Evolutionary conservation across 2,329 filamentous ascomycete genomes (phyloP).

Genomic region (Ceratocystis albifundus): DNA sequence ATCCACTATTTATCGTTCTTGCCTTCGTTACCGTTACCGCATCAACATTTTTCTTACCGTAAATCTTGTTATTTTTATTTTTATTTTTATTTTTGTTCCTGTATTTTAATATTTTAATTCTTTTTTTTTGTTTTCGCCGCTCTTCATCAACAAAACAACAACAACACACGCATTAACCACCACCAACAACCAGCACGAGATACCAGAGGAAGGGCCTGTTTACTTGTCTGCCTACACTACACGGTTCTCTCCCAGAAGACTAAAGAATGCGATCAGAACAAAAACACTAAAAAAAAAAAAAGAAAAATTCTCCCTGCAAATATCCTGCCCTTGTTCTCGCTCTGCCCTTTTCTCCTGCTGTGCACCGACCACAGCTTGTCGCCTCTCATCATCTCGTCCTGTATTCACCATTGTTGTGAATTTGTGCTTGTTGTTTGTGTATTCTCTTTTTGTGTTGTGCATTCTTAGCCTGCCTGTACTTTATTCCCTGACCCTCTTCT

Average conservation of each 20-base stretch:
- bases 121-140: no score
- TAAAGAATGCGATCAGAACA: no score
- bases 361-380: neutral
- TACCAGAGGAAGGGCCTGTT: no score
- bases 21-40: slow-evolving; percentile 22
- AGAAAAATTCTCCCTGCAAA: neutral
- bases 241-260: no score
- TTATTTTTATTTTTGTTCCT: no score
- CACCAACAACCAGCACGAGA: neutral
- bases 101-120: no score
- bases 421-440: slow-evolving; percentile 9
- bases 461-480: slow-evolving; percentile 16
- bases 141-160: neutral
- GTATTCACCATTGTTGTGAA: neutral
- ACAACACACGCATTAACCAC: neutral
- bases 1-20: slow-evolving; percentile 7
- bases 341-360: neutral
- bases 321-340: neutral
- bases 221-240: no score
- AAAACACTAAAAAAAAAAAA: neutral
- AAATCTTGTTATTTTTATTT: slow-evolving; percentile 13
- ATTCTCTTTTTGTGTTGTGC: slow-evolving; percentile 14
- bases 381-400: neutral
- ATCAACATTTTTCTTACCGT: slow-evolving; percentile 23
- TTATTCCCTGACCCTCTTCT: slow-evolving; percentile 3